Base-by-base conservation (phyloP, 1,284 basidiomycete genomes). In the Microbotryum violaceum region DNA sequence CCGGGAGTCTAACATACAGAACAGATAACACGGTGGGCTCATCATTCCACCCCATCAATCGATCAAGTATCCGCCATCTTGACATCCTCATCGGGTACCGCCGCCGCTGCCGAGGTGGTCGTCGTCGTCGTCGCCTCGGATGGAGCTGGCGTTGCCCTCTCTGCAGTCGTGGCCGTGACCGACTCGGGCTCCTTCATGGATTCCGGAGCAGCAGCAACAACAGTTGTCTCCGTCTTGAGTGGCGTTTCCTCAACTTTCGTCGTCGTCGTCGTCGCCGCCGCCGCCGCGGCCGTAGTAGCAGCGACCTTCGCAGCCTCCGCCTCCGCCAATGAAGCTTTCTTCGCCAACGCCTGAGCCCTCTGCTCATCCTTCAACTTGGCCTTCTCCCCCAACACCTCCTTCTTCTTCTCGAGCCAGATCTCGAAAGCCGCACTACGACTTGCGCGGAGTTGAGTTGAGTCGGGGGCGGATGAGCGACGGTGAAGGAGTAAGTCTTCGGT, bases 401-500 rank as follows among this genome's bases (percentile, higher is more conserved):
- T 42, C 16, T 16, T 37, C 27, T 49, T 42, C 37, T 42, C 14
- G 37, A 42, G 37, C 37, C 31, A 53, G 25, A 4, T 8, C 14
- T 53, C n/a, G 25, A n/a, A 33, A 18, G 25, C n/a, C 51, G 51
- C n/a, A 14, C 18, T 53, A 18, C n/a, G 48, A 21, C 48, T 42
- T 42, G 45, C 21, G 37, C 50, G 16, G 4, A 44, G 44, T 46
- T 48, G 16, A 29, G 4, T 49, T 29, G 29, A 10, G 49, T 48
- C 50, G 55, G 47, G 6, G 10, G 37, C 3, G 6, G 27, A 44
- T 37, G 27, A 12, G 14, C 20, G 53, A 14, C 37, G 51, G 4
- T 56, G 63, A 33, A 54, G 33, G 49, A 63, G 46, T 42, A 72
- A 68, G 66, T 78, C 77, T 58, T 77, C 76, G 27, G 75, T 76